Evolutionary conservation across 2,329 filamentous ascomycete genomes (phyloP), one percentile per base, ranked within the genome.

Genomic region (Didymella pinodella): DNA sequence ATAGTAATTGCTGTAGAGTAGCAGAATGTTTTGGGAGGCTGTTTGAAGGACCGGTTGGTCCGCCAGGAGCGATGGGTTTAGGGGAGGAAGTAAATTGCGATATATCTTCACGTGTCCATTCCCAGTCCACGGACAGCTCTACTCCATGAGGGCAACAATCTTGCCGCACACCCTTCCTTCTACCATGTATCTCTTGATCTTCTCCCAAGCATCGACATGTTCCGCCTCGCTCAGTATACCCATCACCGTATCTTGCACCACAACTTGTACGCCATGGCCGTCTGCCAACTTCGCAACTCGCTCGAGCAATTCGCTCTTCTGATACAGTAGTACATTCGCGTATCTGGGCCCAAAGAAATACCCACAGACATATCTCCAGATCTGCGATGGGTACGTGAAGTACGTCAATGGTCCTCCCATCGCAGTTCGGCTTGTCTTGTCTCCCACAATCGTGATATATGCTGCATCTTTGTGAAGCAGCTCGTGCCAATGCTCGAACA

Each of bases 371-470:
- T 65, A 62, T 7, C 70, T 64, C 20, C 69, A 16, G 1, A 73
- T 51, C 53, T 74, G 72, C 1, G 64, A 62, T 1, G 71, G 72
- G 46, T 69, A 67, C 0, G 71, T 74, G 28, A 76, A 62, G 54
- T 76, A 77, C 3, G 74, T 74, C 26, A 67, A 16, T 1, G 72
- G 66, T 0, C 81, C 57, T 60, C 72, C 77, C 31, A 80, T 72
- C 11, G 77, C 73, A 45, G 77, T 76, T 6, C 80, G 79, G 0
- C 58, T 61, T 14, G 73, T 75, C 54, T 77, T 76, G 48, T 77
- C 74, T 4, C 73, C 74, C 2, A 77, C 74, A 28, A 80, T 80
- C 0, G 78, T 80, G 0, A 79, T 74, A 61, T 81, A 84, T 20
- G 74, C 69, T 7, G 66, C 48, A 70, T 77, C 65, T 7, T 75